Evolutionary conservation across 2,329 filamentous ascomycete species (phyloP).

Genomic region (Grosmannia serpens): DNA sequence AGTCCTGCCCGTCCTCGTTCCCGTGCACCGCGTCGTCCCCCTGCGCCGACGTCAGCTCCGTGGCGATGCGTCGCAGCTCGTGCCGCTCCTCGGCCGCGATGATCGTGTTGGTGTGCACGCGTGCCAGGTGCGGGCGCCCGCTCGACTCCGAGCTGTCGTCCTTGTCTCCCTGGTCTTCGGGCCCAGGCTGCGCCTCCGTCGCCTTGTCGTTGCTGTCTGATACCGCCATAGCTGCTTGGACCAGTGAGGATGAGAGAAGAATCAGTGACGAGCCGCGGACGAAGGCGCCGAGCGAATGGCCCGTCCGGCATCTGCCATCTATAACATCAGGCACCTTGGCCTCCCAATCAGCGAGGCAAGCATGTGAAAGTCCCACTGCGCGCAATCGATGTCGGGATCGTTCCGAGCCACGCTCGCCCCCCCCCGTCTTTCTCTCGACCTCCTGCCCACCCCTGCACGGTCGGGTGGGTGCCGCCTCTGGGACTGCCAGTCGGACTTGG

Average conservation of each 20-base stretch:
- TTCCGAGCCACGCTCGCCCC: not conserved
- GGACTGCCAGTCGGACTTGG: no score
- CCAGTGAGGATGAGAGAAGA: no score
- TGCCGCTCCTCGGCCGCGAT: conserved; percentile 5
- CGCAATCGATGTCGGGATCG: not conserved
- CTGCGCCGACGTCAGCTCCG: conserved; percentile 33
- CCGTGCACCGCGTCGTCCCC: conserved; percentile 35
- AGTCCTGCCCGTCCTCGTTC: conserved; percentile 31
- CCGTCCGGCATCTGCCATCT: no score
- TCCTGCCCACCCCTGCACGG: no score
- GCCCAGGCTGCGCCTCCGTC: not conserved
- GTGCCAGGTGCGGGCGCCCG: conserved; percentile 28
- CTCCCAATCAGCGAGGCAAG: not conserved
- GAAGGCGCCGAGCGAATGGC: no score
- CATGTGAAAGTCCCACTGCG: no score
- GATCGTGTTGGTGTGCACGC: conserved; percentile 7
- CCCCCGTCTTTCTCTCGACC: not conserved
- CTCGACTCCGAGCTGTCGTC: conserved; percentile 26
- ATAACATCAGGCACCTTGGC: no score
- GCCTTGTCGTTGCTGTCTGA: no score
- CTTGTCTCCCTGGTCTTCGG: conserved; percentile 11
- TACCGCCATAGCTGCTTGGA: no score
- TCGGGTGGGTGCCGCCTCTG: no score
- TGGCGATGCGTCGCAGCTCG: conserved; percentile 12
- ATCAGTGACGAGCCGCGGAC: no score